Evolutionary conservation across 2,329 filamentous ascomycete genomes (phyloP).

Genomic region (Ophiostoma angusticollis): DNA sequence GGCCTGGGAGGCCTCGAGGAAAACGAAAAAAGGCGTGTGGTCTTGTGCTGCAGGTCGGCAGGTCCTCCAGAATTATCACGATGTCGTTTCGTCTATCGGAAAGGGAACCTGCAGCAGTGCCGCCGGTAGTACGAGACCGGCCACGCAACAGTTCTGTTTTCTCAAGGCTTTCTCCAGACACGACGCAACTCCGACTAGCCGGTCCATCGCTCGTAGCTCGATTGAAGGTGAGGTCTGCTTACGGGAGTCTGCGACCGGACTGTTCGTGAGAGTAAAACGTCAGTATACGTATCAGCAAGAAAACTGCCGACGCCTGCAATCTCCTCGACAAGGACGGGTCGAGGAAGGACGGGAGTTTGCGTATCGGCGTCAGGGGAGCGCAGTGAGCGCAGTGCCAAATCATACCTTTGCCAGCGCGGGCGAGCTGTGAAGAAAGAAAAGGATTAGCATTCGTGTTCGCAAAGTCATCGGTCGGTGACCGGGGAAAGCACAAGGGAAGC

Average conservation of each 20-base stretch:
- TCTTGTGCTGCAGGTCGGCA: no score
- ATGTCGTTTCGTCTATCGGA: no score
- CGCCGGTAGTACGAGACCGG: no score
- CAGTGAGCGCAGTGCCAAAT: no score
- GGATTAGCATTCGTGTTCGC: conserved; percentile 7
- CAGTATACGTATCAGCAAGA: not conserved
- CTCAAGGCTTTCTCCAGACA: not conserved
- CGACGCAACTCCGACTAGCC: no score
- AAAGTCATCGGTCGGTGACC: not conserved
- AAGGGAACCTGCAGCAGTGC: no score
- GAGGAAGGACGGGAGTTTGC: no score
- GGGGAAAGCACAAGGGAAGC: not conserved
- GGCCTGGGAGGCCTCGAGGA: no score
- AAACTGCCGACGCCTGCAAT: not conserved
- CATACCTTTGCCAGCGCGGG: conserved; percentile 73
- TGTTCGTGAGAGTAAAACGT: conserved; percentile 4
- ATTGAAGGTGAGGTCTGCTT: conserved; percentile 5
- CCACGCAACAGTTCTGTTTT: not conserved
- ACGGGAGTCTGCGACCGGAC: conserved; percentile 16
- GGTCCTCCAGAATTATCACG: no score
- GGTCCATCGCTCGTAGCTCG: not conserved
- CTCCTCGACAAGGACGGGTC: no score
- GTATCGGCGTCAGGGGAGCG: conserved; percentile 65
- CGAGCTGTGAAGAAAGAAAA: conserved; percentile 11
- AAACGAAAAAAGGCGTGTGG: no score